Evolutionary conservation across 345 rosid species (phyloP).

Genomic region (Punica granatum): DNA sequence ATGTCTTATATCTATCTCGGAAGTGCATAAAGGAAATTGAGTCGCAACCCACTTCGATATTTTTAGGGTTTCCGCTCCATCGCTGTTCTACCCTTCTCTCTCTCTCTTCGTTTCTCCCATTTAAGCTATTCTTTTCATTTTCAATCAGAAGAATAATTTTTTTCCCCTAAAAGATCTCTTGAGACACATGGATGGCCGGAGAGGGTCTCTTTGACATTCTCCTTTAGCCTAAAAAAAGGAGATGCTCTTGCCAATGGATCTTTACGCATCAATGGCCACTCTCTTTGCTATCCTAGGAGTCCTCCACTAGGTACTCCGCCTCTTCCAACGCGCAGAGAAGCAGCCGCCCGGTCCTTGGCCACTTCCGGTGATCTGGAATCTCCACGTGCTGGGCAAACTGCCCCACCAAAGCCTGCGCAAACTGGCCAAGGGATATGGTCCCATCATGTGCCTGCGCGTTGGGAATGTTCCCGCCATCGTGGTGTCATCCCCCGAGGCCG

Average conservation of each 20-base stretch:
- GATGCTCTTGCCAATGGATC: not conserved
- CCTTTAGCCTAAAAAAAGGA: no score
- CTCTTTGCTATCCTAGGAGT: not conserved
- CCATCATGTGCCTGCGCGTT: slow-evolving; percentile 33
- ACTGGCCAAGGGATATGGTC: slow-evolving; percentile 24
- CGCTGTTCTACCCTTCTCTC: no score
- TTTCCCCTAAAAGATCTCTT: no score
- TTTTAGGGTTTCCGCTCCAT: no score
- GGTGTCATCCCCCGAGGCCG: slow-evolving; percentile 35
- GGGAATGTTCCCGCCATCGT: slow-evolving; percentile 34
- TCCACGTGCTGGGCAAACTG: slow-evolving; percentile 1
- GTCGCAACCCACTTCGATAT: no score
- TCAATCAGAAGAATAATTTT: no score
- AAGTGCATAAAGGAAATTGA: no score
- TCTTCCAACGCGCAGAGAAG: not conserved
- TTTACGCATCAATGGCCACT: not conserved
- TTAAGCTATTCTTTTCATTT: no score
- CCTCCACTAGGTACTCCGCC: not conserved
- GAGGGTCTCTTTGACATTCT: no score
- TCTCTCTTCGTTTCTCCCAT: no score
- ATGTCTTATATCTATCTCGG: no score
- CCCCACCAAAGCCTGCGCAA: slow-evolving; percentile 1
- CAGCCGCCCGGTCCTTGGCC: slow-evolving; percentile 10
- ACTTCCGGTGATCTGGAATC: slow-evolving; percentile 6
- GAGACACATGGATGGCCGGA: no score